phyloP scores from a whole-genome alignment of 2,329 filamentous ascomycete genomes.

The Botryosphaeria agaves region DNA sequence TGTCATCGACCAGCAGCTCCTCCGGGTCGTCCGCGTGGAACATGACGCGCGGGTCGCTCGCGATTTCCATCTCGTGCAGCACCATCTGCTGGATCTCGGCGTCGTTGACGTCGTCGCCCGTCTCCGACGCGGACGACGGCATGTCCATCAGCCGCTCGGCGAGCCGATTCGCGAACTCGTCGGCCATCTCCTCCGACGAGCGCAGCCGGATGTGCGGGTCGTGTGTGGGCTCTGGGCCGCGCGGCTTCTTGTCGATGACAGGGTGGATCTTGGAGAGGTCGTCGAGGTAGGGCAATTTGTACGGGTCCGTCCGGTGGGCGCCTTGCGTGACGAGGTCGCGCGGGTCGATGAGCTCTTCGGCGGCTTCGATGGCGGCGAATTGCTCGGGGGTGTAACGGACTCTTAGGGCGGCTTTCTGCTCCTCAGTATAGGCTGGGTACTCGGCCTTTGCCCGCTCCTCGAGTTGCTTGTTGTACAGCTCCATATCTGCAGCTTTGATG shows the following conservation, averaged over 20 bases:
- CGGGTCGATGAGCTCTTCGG: constrained; percentile 57
- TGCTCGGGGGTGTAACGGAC: constrained; percentile 66
- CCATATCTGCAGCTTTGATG: constrained; percentile 23
- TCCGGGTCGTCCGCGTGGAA: constrained; percentile 32
- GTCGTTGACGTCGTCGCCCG: constrained; percentile 25
- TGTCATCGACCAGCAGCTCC: constrained; percentile 28
- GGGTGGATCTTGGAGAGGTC: constrained; percentile 66
- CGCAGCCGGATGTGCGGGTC: constrained; percentile 43
- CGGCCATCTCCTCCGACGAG: constrained; percentile 40
- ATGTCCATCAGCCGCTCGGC: constrained; percentile 21
- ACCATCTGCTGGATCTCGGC: constrained; percentile 18
- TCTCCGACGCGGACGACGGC: constrained; percentile 5
- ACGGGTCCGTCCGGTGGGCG: constrained; percentile 52
- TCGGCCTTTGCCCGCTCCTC: constrained; percentile 12
- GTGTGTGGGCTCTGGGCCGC: constrained; percentile 18
- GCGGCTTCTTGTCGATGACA: constrained; percentile 50
- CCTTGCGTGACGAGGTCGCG: constrained; percentile 61
- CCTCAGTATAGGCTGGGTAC: constrained; percentile 47
- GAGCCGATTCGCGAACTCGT: constrained; percentile 31
- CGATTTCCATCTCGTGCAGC: too few relatives aligned
- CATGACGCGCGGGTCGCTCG: constrained; percentile 25
- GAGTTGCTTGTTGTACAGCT: constrained; percentile 6
- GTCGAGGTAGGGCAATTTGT: constrained; percentile 60
- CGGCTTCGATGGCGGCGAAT: constrained; percentile 63
- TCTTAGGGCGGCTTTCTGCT: constrained; percentile 44